phyloP scores from a whole-genome alignment of 208 protist species.

The Trypanosoma platydactyli region DNA sequence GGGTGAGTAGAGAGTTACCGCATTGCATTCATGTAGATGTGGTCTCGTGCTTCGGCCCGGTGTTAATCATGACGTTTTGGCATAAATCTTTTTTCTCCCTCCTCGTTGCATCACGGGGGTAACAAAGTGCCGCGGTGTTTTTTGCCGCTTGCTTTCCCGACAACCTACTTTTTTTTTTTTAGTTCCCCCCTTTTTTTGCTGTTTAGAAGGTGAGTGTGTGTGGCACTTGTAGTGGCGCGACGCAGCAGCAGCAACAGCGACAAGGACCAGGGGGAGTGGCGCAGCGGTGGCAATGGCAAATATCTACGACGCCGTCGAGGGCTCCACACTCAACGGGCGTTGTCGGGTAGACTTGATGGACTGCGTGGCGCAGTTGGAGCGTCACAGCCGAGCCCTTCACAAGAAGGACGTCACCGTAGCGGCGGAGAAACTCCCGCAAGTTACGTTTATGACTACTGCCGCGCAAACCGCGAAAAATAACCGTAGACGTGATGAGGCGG shows the following conservation, averaged over 20 bases:
- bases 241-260: too few relatives aligned
- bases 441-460: slow-evolving; percentile 36
- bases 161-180: slow-evolving; percentile 6
- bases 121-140: too few relatives aligned
- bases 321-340: slow-evolving; percentile 52
- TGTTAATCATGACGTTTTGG: background rate
- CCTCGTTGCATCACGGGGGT: background rate
- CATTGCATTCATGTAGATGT: background rate
- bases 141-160: background rate
- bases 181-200: slow-evolving; percentile 1
- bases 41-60: background rate
- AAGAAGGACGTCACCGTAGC: slow-evolving; percentile 53
- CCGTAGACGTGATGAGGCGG: background rate
- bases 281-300: slow-evolving; percentile 39
- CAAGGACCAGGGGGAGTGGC: background rate
- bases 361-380: slow-evolving; percentile 58
- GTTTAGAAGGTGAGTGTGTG: background rate
- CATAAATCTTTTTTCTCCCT: background rate
- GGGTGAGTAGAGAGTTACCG: slow-evolving; percentile 31
- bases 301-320: slow-evolving; percentile 59
- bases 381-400: slow-evolving; percentile 47
- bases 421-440: slow-evolving; percentile 47
- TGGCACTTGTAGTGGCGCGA: too few relatives aligned
- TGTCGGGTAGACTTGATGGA: slow-evolving; percentile 77
- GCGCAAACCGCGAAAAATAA: slow-evolving; percentile 23